phyloP scores from a whole-genome alignment of 164 flowering plant species.

The Houttuynia cordata region DNA sequence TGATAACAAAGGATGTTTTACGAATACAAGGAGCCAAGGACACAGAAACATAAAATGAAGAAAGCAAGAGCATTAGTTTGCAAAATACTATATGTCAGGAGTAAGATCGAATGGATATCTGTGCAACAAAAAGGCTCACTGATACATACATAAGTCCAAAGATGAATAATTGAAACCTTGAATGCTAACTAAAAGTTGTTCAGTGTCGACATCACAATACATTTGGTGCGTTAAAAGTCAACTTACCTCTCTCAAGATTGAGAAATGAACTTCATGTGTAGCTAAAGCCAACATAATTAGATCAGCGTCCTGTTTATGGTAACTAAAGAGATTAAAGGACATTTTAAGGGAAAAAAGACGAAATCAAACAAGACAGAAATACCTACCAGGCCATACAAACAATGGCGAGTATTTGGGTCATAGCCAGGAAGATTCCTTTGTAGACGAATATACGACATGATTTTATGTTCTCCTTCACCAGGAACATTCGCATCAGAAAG shows the following conservation, averaged over 20 bases:
- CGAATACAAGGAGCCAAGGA: too few relatives aligned
- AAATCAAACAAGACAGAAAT: constrained; percentile 1
- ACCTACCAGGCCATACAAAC: constrained; percentile 93
- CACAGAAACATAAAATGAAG: too few relatives aligned
- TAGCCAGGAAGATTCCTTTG: constrained; percentile 89
- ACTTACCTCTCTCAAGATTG: constrained; percentile 83
- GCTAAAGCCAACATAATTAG: constrained; percentile 92
- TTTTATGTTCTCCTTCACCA: constrained; percentile 98
- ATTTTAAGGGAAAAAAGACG: neutral
- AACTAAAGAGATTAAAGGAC: neutral
- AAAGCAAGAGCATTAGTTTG: too few relatives aligned
- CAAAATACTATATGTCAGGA: neutral
- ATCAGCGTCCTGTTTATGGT: constrained; percentile 73
- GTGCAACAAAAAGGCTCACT: neutral
- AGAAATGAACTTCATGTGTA: constrained; percentile 94
- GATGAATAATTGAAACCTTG: too few relatives aligned
- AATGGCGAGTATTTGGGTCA: constrained; percentile 98
- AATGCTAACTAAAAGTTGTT: too few relatives aligned
- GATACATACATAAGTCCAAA: neutral
- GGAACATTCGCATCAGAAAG: constrained; percentile 99
- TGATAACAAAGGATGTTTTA: neutral
- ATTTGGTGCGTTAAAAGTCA: neutral
- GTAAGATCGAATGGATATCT: too few relatives aligned
- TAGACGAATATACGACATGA: constrained; percentile 91
- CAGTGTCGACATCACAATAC: neutral